Evolutionary conservation across 768 basidiomycete genomes (phyloP), one percentile per base, ranked within the genome.

Genomic region (Ramaria sp.): DNA sequence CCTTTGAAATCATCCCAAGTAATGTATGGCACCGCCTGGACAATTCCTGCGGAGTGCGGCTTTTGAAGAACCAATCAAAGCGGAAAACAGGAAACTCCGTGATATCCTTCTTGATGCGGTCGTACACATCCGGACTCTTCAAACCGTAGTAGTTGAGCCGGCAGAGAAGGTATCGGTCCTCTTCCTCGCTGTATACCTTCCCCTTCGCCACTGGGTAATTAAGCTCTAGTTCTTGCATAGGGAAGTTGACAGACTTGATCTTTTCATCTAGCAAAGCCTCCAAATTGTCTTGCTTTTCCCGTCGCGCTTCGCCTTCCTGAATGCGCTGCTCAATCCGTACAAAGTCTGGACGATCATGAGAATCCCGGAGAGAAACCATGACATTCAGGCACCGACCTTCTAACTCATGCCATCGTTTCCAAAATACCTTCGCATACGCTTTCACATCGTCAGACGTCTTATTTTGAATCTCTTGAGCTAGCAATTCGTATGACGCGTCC

Each of bases 61-160:
- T 91, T 74, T 95, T 94, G 76, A 93, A 86, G 73, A 96, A 97
- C 95, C 93, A 97, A 64, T 97, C 93, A 62, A 98, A 98, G 20
- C 94, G 76, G 72, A 97, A 99, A 13, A 94, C 87, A 1, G 95
- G 94, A 69, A 93, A 97, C 69, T 98, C 94, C 15, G 82, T 85
- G 59, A 98, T 92, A 67, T 98, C 95, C 67, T 85, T 82, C 78
- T 95, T 96, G 70, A 98, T 96, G 51, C 84, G 71, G 63, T 99
- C 95, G 63, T 93, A 96, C 24, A 91, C 86, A 61, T 96, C 92
- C 48, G 89, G 89, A 15, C 77, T 71, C 53, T 84, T 82, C 76
- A 97, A 83, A 22, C 93, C 92, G 60, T 97, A 94, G 69, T 95
- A 81, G 65, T 82, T 81, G 58, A 98, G 69, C 24, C 93, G 81